Percentiles rank a stretch among this genome's conserved stretches.
Conservation (phyloP, 2,329 filamentous ascomycete genomes). For the Pseudogymnoascus sp. region DNA sequence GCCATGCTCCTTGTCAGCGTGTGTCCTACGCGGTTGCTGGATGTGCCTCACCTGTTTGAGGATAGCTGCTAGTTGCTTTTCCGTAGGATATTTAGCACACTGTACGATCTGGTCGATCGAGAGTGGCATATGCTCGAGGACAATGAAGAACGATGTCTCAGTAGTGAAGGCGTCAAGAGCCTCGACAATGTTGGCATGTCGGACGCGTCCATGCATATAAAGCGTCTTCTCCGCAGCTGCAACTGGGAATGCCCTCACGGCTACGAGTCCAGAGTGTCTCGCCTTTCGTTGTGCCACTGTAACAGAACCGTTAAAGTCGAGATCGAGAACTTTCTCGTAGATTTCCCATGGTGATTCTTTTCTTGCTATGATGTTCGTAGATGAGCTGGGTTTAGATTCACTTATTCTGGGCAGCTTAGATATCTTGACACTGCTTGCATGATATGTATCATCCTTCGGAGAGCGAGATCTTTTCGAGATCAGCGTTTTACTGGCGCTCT, state of each 20-base stretch:
- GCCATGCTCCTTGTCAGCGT: neutral
- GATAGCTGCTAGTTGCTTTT: conserved; percentile 4
- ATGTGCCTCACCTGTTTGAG: neutral
- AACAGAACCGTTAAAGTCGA: conserved; percentile 13
- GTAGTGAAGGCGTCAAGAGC: conserved; percentile 17
- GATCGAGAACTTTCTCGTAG: conserved; percentile 15
- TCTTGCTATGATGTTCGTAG: neutral
- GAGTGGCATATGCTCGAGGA: neutral
- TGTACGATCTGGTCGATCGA: neutral
- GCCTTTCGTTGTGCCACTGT: conserved; percentile 16
- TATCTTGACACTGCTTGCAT: neutral
- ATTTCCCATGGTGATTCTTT: conserved; percentile 12
- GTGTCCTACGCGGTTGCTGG: neutral
- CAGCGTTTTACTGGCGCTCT: neutral
- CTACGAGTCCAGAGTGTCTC: conserved; percentile 18
- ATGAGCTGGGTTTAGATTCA: neutral
- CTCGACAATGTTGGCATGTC: conserved; percentile 16
- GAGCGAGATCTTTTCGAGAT: neutral
- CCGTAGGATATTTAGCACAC: conserved; percentile 1
- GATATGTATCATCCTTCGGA: neutral
- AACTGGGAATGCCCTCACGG: conserved; percentile 17
- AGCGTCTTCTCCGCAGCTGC: conserved; percentile 14
- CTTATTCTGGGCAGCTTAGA: neutral
- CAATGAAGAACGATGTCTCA: neutral
- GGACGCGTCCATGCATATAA: conserved; percentile 14